Base-by-base conservation (phyloP, 345 rosid species). In the Clarkia xantiana region DNA sequence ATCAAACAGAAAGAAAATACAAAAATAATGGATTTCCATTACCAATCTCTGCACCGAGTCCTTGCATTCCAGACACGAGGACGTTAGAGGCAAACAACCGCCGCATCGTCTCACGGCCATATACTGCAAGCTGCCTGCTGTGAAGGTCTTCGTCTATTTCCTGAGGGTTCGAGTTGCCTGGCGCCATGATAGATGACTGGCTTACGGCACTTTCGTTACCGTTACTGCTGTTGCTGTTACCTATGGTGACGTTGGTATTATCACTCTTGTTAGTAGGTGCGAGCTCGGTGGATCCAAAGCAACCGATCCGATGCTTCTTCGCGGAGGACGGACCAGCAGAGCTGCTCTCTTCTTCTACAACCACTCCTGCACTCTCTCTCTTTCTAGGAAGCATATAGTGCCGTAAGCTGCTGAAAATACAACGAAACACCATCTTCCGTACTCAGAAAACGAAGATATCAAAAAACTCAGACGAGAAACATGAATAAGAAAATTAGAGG, bases 111-210 rank as follows among this genome's bases (percentile, higher is more conserved):
- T 93, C 99, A 1, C 99, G 94, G 25, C 99, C 99, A 34, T 91
- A 91, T 22, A 91, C 99, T 0, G 99, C 99, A 14, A 93, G 99
- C 86, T 93, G 99, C 40, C 99, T 64, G 64, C 99, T 93, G 71
- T 93, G 96, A 38, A 93, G 84, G 77, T 93, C 99, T 64, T 87
- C 99, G 58, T 93, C 96, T 56, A 93, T 93, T 47, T 82, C 95
- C n/a, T 67, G 58, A 44, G 67, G 84, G 44, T 76, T 80, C 25
- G 74, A 67, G 39, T 84, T 71, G 45, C 95, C 95, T 34, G 73
- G 71, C 62, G 84, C 82, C 94, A 87, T 87, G 70, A 68, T 67
- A 58, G 61, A 68, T 22, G 51, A 60, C 47, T 60, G 52, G 11
- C 38, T 53, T 7, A 6, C 45, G 55, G 52, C 55, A 49, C 53